phyloP scores from a whole-genome alignment of 768 basidiomycete species.

The Pisolithus albus region DNA sequence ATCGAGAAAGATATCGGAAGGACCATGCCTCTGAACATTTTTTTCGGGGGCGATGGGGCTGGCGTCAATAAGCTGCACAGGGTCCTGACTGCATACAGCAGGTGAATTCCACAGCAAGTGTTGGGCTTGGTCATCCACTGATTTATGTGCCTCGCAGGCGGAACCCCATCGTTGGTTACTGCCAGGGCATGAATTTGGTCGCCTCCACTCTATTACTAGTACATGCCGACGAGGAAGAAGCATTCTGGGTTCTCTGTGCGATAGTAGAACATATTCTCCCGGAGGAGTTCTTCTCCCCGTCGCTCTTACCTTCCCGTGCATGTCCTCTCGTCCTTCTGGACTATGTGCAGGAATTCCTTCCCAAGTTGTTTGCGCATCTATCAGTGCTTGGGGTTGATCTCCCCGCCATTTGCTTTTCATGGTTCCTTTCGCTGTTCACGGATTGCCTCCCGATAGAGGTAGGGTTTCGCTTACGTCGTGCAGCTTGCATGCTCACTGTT shows the following conservation, averaged over 20 bases:
- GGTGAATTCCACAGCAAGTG: conserved; percentile 41
- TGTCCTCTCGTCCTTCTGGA: conserved; percentile 89
- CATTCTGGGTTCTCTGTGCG: conserved; percentile 89
- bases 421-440: conserved; percentile 95
- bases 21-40: conserved; percentile 92
- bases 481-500: not conserved
- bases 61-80: conserved; percentile 89
- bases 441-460: conserved; percentile 96
- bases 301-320: conserved; percentile 85
- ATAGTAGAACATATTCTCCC: conserved; percentile 88
- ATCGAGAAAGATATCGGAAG: conserved; percentile 95
- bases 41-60: conserved; percentile 94
- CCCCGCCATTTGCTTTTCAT: conserved; percentile 93
- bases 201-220: conserved; percentile 91
- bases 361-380: conserved; percentile 71
- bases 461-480: conserved; percentile 9
- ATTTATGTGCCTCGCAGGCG: conserved; percentile 44
- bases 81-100: conserved; percentile 87
- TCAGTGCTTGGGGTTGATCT: conserved; percentile 81
- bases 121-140: not conserved
- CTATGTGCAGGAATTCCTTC: conserved; percentile 71
- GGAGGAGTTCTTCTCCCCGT: conserved; percentile 89
- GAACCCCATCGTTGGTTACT: conserved; percentile 89
- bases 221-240: conserved; percentile 93
- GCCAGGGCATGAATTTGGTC: conserved; percentile 93